A percentile compares a stretch with the other conserved stretches of the same genome.
Evolutionary conservation across 306 rosid species (phyloP).

Genomic region (Cucumis cinereus): DNA sequence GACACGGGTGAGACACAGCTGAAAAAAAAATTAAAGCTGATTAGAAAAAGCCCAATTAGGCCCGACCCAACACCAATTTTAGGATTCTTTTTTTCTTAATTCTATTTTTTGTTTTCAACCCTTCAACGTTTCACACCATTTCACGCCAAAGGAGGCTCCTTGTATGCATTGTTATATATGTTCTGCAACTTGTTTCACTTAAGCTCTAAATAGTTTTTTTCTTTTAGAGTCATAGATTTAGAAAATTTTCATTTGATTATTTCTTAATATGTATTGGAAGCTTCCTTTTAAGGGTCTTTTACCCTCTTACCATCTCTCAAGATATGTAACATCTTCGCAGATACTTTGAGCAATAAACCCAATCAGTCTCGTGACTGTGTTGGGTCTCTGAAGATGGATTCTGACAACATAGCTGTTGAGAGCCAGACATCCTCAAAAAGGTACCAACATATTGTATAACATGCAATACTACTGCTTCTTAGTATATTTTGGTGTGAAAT

Average conservation of each 20-base stretch:
- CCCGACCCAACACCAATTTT: no score
- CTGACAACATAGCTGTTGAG: not conserved
- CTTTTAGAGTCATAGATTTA: not conserved
- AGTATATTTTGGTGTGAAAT: conserved; percentile 5
- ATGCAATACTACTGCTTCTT: not conserved
- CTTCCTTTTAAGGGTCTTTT: not conserved
- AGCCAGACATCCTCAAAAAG: not conserved
- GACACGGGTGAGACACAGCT: no score
- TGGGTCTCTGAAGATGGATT: not conserved
- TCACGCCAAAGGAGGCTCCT: not conserved
- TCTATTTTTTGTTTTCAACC: no score
- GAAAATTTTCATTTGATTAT: not conserved
- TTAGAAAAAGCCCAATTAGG: no score
- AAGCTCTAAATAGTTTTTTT: not conserved
- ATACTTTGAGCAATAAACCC: not conserved
- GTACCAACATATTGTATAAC: not conserved
- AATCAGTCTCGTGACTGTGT: not conserved
- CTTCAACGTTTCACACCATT: no score
- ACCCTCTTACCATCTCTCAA: not conserved
- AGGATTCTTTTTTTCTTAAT: no score
- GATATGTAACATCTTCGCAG: not conserved
- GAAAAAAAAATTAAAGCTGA: no score
- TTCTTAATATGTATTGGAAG: not conserved
- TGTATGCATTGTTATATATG: not conserved
- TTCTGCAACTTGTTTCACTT: not conserved